These are phyloP conservation scores for Aspergillus hancockii DNA, from an alignment of 495 filamentous ascomycete species.

Conservation along the genomic window DNA sequence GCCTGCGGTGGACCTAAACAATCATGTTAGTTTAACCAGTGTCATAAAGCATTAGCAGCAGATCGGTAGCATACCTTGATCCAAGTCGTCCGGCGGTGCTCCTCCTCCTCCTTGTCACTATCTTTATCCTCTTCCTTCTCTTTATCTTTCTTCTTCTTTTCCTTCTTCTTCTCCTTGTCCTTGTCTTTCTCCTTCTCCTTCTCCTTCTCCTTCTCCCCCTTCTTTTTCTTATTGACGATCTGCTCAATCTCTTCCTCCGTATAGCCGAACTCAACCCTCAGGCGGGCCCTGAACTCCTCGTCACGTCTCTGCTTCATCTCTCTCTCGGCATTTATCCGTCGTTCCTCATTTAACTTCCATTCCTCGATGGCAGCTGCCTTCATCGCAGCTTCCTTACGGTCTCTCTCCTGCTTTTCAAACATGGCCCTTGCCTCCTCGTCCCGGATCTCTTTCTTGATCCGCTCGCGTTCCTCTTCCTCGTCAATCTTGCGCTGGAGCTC, in stretches of 20 bases:
- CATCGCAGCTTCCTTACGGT: slow-evolving; percentile 50
- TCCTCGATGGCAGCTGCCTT: slow-evolving; percentile 56
- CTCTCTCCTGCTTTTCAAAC: slow-evolving; percentile 41
- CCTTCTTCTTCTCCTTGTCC: slow-evolving; percentile 46
- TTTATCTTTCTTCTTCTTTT: slow-evolving; percentile 46
- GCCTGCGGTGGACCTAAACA: slow-evolving; percentile 46
- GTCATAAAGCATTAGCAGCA: background rate
- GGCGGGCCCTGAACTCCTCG: slow-evolving; percentile 46
- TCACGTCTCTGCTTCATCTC: slow-evolving; percentile 45
- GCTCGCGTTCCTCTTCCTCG: slow-evolving; percentile 45
- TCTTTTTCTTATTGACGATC: slow-evolving; percentile 58
- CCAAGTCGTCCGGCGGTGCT: slow-evolving; percentile 42
- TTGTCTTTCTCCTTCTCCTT: slow-evolving; percentile 49
- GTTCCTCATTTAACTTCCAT: slow-evolving; percentile 56
- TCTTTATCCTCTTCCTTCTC: slow-evolving; percentile 39
- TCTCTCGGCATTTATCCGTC: slow-evolving; percentile 24
- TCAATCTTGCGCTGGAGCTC: slow-evolving; percentile 42
- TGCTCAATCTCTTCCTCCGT: slow-evolving; percentile 53
- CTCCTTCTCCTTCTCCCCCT: slow-evolving; percentile 49
- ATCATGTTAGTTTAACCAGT: background rate
- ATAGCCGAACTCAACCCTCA: slow-evolving; percentile 41
- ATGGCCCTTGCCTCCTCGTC: slow-evolving; percentile 37
- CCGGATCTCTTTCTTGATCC: slow-evolving; percentile 36
- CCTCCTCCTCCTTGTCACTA: slow-evolving; percentile 42
- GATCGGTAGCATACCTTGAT: slow-evolving; percentile 44